phyloP scores from a whole-genome alignment of 2,329 filamentous ascomycete genomes.

The Penicillium brasilianum region DNA sequence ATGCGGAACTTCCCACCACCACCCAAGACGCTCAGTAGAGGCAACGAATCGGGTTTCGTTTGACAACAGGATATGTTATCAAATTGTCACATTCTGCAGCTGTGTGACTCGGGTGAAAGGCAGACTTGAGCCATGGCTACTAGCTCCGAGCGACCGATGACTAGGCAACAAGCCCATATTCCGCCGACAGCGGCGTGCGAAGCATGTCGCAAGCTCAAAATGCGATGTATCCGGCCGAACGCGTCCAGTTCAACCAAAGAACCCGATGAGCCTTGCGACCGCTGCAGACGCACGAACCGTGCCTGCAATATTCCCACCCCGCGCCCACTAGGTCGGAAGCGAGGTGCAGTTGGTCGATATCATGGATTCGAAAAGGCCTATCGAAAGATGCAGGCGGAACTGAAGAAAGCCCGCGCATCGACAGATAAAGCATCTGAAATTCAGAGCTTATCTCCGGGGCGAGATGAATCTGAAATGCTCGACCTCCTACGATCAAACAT shows the following conservation, averaged over 20 bases:
- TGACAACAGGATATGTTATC: background rate
- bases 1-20: background rate
- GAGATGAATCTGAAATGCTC: background rate
- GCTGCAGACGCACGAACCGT: constrained; percentile 33
- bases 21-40: background rate
- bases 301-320: constrained; percentile 32
- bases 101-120: background rate
- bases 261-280: constrained; percentile 26
- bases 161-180: background rate
- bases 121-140: background rate
- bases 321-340: constrained; percentile 33
- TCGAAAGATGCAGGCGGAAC: constrained; percentile 33
- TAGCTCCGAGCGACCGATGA: background rate
- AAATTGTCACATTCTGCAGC: background rate
- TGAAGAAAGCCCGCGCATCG: constrained; percentile 23
- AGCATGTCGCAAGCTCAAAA: constrained; percentile 32
- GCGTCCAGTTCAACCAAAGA: constrained; percentile 10
- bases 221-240: constrained; percentile 34
- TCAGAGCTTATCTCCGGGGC: background rate
- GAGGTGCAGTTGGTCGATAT: constrained; percentile 36
- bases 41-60: background rate
- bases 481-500: background rate
- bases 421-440: constrained; percentile 7
- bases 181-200: constrained; percentile 29
- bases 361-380: constrained; percentile 37